Conservation (phyloP, 1,139 yeast species). For the Yamadazyma jaroonii region DNA sequence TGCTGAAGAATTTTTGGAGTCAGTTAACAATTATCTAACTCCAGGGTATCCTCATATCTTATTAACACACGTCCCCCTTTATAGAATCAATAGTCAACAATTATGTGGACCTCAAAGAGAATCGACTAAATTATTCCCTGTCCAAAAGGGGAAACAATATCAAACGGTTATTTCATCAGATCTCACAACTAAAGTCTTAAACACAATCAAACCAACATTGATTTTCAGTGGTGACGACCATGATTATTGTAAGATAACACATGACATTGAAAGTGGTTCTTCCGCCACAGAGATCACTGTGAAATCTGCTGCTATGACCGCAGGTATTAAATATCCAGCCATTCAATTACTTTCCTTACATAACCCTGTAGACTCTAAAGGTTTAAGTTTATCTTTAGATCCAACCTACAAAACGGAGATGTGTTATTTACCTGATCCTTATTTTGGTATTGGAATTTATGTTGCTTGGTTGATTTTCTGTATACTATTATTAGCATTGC, state of each 20-base stretch:
- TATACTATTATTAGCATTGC: constrained; percentile 7
- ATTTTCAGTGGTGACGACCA: constrained; percentile 95
- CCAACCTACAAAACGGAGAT: constrained; percentile 44
- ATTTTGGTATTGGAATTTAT: constrained; percentile 17
- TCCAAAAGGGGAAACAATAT: constrained; percentile 63
- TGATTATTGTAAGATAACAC: constrained; percentile 78
- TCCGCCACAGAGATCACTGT: constrained; percentile 76
- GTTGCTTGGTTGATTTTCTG: constrained; percentile 9
- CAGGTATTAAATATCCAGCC: constrained; percentile 84
- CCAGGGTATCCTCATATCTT: constrained; percentile 60
- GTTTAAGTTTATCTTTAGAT: constrained; percentile 3
- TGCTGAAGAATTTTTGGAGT: constrained; percentile 25
- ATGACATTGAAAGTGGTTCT: constrained; percentile 30
- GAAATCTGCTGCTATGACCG: constrained; percentile 88
- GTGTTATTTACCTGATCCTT: constrained; percentile 76
- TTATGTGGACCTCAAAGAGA: constrained; percentile 50
- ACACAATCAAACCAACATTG: constrained; percentile 57
- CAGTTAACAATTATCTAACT: constrained; percentile 18
- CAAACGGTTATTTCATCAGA: constrained; percentile 53
- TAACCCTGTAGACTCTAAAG: constrained; percentile 36
- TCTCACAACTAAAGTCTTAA: constrained; percentile 55
- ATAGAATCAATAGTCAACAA: constrained; percentile 28
- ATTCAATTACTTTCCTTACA: constrained; percentile 73
- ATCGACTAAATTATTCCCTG: constrained; percentile 57
- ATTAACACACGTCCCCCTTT: constrained; percentile 54